phyloP scores from a whole-genome alignment of 805 yeast genomes.

The Myxozyma mucilagina region DNA sequence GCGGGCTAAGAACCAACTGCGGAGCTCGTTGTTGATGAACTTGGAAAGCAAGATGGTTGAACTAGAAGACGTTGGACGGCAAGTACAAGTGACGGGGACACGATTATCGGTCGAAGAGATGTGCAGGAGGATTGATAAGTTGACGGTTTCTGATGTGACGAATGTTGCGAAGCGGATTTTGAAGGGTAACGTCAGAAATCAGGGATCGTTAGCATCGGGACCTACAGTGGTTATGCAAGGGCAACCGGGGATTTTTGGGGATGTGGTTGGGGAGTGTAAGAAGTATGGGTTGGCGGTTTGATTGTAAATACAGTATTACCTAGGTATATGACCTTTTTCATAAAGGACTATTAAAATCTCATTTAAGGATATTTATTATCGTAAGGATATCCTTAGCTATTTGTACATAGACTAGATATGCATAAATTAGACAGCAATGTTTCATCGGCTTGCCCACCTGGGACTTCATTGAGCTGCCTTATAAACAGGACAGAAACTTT shows the following conservation, averaged over 20 bases:
- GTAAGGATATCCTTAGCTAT: no score
- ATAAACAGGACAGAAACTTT: no score
- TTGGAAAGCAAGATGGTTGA: slow-evolving; percentile 91
- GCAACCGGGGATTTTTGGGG: slow-evolving; percentile 80
- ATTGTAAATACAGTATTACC: neutral
- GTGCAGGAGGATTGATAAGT: slow-evolving; percentile 70
- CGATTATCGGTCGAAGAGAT: slow-evolving; percentile 76
- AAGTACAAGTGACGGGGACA: slow-evolving; percentile 71
- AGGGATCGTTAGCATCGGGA: slow-evolving; percentile 54
- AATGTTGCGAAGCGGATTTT: slow-evolving; percentile 74
- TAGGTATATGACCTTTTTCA: neutral
- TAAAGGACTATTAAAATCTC: neutral
- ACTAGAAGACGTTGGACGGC: slow-evolving; percentile 93
- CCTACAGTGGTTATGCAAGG: slow-evolving; percentile 94
- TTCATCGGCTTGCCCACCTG: no score
- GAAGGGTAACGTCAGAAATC: slow-evolving; percentile 57
- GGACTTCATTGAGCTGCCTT: no score
- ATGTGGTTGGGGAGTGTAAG: slow-evolving; percentile 63
- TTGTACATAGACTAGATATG: no score
- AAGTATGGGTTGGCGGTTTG: slow-evolving; percentile 69
- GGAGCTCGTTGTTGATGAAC: slow-evolving; percentile 86
- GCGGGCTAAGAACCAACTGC: slow-evolving; percentile 90
- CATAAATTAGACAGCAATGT: no score
- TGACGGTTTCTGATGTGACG: slow-evolving; percentile 67
- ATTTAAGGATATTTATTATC: no score